Percentiles rank a stretch among this genome's conserved stretches.
phyloP scores from a whole-genome alignment of 2,329 filamentous ascomycete species.

The Cordyceps sp. region DNA sequence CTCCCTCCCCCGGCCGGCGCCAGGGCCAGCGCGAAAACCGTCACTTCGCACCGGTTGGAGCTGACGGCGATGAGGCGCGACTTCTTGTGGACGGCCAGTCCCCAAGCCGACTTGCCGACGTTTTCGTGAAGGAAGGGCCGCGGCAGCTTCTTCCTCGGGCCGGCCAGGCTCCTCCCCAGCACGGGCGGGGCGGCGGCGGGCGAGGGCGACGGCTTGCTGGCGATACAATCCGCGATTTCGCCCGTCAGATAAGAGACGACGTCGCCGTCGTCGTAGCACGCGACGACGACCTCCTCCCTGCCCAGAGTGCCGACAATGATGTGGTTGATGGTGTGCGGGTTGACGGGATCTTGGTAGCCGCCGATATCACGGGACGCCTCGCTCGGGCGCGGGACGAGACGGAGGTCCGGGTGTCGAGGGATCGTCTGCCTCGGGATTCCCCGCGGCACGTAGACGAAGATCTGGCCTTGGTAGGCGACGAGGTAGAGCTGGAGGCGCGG shows the following conservation, averaged over 20 bases:
- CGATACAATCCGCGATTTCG: conserved; percentile 28
- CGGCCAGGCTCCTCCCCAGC: neutral
- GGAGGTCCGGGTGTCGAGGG: conserved; percentile 27
- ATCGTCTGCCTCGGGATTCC: conserved; percentile 30
- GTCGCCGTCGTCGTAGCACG: conserved; percentile 61
- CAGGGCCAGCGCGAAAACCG: conserved; percentile 33
- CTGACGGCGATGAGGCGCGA: conserved; percentile 79
- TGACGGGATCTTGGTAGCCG: conserved; percentile 34
- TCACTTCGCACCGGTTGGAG: conserved; percentile 48
- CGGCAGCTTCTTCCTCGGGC: conserved; percentile 8
- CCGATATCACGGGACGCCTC: conserved; percentile 20
- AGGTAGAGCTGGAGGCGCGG: conserved; percentile 34
- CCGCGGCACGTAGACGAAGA: conserved; percentile 38
- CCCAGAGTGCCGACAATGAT: conserved; percentile 54
- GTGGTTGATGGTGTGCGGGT: conserved; percentile 51
- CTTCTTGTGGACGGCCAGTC: conserved; percentile 61
- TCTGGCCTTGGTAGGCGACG: conserved; percentile 36
- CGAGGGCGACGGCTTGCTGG: conserved; percentile 4
- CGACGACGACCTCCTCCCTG: conserved; percentile 48
- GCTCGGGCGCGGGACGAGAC: conserved; percentile 27
- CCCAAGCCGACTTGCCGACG: conserved; percentile 73
- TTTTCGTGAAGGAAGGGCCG: conserved; percentile 55
- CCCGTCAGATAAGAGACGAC: conserved; percentile 53
- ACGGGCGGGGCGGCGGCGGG: conserved; percentile 1
- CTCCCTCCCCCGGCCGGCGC: conserved; percentile 3